Evolutionary conservation across 352 stramenopile species (phyloP), one percentile per base, ranked within the genome.

Genomic region (Globisporangium polare): DNA sequence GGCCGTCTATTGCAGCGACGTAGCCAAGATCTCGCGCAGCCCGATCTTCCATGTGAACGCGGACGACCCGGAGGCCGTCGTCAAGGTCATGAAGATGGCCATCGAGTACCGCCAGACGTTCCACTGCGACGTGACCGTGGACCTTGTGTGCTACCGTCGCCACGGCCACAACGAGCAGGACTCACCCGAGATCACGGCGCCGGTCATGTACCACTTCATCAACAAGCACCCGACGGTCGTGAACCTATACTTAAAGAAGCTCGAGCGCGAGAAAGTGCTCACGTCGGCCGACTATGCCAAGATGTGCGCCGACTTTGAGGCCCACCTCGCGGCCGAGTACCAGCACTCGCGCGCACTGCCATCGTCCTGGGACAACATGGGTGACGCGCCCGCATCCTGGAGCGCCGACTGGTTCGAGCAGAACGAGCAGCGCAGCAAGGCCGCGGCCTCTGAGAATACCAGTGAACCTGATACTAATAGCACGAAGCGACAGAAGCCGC

Each of bases 121-220:
- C 80, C 88, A 97, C 20, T 95, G 83, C 26, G 97, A 99, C 83
- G 96, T 98, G 49, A 98, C 98, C 47, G 90, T 99, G 55, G 97
- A 99, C 83, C 86, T 99, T 65, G 88, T 99, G 22, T 99, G 98
- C 72, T 99, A 99, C 74, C 94, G 98, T 58, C 86, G 96, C 35
- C 95, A 99, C 71, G 98, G 98, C 12, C 98, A 99, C 83, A 99
- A 99, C 69, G 98, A 99, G 75, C 74, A 92, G 75, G 90, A 97
- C 56, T 91, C 86, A 31, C 90, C 90, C 8, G 75, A 90, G 57
- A 90, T 97, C 60, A 97, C 90, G 29, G 78, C 86, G 47, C 90
- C 90, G 0, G 71, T 96, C 42, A 96, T 97, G 89, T 97, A 97
- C 70, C 69, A 94, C 45, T 83, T 89, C 45, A 96, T 97, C 64